Evolutionary conservation across 2,329 filamentous ascomycete genomes (phyloP), one percentile per base, ranked within the genome.

Genomic region (Venturia carpophila): DNA sequence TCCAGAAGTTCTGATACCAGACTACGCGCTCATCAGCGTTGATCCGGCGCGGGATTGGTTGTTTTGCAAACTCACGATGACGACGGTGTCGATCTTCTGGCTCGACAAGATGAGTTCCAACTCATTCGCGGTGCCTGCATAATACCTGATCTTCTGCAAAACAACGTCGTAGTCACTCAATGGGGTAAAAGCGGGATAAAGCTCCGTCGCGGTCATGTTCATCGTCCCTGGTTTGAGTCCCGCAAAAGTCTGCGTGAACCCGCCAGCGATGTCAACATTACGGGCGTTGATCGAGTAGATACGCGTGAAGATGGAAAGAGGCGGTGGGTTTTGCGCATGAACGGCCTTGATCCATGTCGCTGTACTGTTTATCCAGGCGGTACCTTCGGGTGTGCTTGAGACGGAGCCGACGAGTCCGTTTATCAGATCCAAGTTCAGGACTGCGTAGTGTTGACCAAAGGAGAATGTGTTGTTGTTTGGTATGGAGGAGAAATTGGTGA

Each of bases 391-490:
- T 0, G 75, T 75, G 39, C 71, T 66, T 49, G 73, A 70, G 60
- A 78, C 67, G 15, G 68, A 66, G 62, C 72, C 67, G 41, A 79
- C 73, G 5, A 79, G 72, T 56, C 70, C 70, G 30, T 73, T 71
- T 71, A 78, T 78, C 15, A 76, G 68, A 68, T 79, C 78, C n/a
- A 79, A 71, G 67, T 80, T 78, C 52, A 79, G 75, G 65, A 79
- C 52, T 9, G 52, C 52, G 52, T 56, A 56, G 52, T 56, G 27
- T 37, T 34, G 27, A 13, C 52, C 75, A 67, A 78, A 77, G 42
- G 68, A 67, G 42, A 73, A 65, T 58, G 65, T 68, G 34, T 58
- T 61, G 64, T 68, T 69, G n/a, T 56, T 52, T 5, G 68, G 61
- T 60, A 72, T 66, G 34, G 69, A 71, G 21, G 69, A 68, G 61